Evolutionary conservation across 2,329 filamentous ascomycete genomes (phyloP).

Genomic region (Epichloe brachyelytri): DNA sequence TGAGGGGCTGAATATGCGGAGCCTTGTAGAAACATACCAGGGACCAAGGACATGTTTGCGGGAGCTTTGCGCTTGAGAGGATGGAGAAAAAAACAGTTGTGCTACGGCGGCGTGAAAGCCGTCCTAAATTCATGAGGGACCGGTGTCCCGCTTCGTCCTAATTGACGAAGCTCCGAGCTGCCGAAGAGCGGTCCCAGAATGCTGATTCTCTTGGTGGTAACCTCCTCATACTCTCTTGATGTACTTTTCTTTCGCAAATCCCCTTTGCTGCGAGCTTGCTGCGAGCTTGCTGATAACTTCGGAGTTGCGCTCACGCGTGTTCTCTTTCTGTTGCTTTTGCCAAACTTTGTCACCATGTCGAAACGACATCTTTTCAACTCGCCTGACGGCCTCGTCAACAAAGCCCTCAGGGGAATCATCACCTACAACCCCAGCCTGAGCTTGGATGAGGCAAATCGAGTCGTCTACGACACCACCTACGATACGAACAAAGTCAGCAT

Average conservation of each 20-base stretch:
- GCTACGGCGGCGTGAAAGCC: not conserved
- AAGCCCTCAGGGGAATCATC: conserved; percentile 36
- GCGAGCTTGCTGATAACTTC: no score
- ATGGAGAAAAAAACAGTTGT: not conserved
- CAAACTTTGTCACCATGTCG: conserved; percentile 24
- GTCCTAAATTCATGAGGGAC: not conserved
- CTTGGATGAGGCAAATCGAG: conserved; percentile 36
- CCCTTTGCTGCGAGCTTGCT: no score
- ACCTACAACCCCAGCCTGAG: conserved; percentile 38
- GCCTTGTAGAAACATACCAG: not conserved
- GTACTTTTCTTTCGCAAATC: no score
- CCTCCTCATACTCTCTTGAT: not conserved
- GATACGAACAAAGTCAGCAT: conserved; percentile 33
- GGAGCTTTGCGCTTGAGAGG: not conserved
- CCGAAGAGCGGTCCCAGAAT: not conserved
- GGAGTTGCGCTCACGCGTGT: no score
- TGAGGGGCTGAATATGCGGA: conserved; percentile 1
- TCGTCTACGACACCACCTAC: conserved; percentile 35
- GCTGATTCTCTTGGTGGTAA: not conserved
- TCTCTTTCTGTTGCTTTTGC: not conserved
- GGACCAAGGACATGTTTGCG: not conserved
- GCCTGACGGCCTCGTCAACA: conserved; percentile 39
- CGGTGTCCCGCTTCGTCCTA: not conserved
- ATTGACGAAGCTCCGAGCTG: not conserved
- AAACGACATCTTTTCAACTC: conserved; percentile 40